Base-by-base conservation (phyloP, 1,284 basidiomycete species). In the Exobasidium rhododendri region DNA sequence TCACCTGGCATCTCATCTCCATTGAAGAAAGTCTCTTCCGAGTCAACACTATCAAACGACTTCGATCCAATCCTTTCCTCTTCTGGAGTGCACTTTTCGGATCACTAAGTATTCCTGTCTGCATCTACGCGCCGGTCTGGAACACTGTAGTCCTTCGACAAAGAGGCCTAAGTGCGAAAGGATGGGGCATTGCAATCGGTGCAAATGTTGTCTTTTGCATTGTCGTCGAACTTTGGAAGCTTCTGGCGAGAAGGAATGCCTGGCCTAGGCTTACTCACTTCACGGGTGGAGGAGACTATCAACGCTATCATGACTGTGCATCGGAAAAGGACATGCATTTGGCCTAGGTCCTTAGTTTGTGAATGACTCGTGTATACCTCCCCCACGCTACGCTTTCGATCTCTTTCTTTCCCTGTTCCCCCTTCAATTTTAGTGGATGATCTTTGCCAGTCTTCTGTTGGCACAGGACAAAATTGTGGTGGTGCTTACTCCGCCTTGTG, bases 1-100 rank as follows among this genome's bases (percentile, higher is more conserved):
- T 74, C 59, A 67, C 71, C 44, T 76, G 74, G 74, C 70, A 73
- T 62, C 57, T 75, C 53, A 66, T 75, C 61, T 68, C 66, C 54
- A 69, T 75, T 62, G 70, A 71, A 32, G 62, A 66, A 57, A 69
- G 69, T 56, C 70, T 75, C 58, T 71, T 73, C 63, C 63, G 58
- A 43, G 65, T 73, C 63, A 63, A 59, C n/a, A 62, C 71, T 3
- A 64, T 69, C 58, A 65, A 72, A 64, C 65, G 69, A 28, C 59
- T 72, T 24, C 69, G 67, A 64, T 58, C 57, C 52, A 76, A 76
- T 61, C 67, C 66, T 11, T 69, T 76, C 63, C 64, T 76, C 5
- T 64, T 75, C 44, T 71, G 68, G 65, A 70, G 65, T 26, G 74
- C 73, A 31, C 54, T 76, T 13, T 60, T 72, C 26, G 74, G 74